Percentiles rank a stretch among this genome's conserved stretches.
These are phyloP conservation scores for Lactarius pseudohatsudake DNA, from an alignment of 768 basidiomycete genomes.

Conservation along the genomic window DNA sequence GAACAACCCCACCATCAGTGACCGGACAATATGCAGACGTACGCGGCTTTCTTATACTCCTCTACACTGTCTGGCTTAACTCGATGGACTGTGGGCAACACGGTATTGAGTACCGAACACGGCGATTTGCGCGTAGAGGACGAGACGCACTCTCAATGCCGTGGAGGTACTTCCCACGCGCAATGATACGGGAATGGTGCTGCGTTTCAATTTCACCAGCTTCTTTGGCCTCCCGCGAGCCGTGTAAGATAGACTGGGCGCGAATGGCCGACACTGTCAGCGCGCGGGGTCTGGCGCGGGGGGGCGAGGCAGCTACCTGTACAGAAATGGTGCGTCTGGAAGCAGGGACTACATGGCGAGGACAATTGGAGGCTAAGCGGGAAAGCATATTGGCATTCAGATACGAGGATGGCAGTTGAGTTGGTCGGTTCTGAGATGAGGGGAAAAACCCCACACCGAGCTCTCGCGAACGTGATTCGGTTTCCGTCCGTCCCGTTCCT, in stretches of 20 bases:
- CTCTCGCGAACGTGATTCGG: background rate
- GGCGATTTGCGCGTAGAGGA: background rate
- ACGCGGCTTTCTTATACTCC: slow-evolving; percentile 90
- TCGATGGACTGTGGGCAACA: slow-evolving; percentile 61
- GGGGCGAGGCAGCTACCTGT: slow-evolving; percentile 33
- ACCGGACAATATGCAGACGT: slow-evolving; percentile 34
- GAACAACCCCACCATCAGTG: slow-evolving; percentile 12
- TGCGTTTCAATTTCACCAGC: slow-evolving; percentile 73
- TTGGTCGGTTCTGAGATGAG: background rate
- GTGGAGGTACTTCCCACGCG: slow-evolving; percentile 92
- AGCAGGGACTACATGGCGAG: slow-evolving; percentile 26
- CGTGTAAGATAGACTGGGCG: slow-evolving; percentile 80
- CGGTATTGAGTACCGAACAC: slow-evolving; percentile 12
- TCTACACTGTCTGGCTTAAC: slow-evolving; percentile 80
- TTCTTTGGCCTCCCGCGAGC: slow-evolving; percentile 86
- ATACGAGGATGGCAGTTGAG: background rate
- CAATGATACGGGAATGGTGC: slow-evolving; percentile 87
- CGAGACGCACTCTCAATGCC: slow-evolving; percentile 73
- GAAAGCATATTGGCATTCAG: slow-evolving; percentile 30
- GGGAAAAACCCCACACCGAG: background rate
- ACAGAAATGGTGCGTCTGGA: slow-evolving; percentile 35
- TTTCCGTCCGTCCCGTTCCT: background rate
- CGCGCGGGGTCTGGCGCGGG: slow-evolving; percentile 27
- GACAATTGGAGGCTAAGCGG: slow-evolving; percentile 28
- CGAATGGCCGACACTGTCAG: slow-evolving; percentile 30